Base-by-base conservation (phyloP, 176 grass and related monocot species). In the Rhynchospora breviuscula region DNA sequence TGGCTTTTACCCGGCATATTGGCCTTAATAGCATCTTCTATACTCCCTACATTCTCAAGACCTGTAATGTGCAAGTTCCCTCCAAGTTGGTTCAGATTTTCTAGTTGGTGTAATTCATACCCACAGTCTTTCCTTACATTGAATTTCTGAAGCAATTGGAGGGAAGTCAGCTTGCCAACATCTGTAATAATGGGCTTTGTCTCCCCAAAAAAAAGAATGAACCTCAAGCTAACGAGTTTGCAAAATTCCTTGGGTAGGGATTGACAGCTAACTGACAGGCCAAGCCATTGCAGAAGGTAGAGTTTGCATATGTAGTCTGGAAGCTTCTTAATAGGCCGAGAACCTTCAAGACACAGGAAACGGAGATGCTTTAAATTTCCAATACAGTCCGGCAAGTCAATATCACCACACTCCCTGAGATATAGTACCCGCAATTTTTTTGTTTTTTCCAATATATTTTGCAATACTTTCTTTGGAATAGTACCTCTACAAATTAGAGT, bases 31-130 rank as follows among this genome's bases (percentile, higher is more conserved):
- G 89, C 82, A 46, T 87, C 85, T 7, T 72, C 63, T 74, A 77
- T 59, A 62, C 26, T 87, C 47, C 49, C 76, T 17, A 90, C 81
- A 4, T 87, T 87, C 67, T 87, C 67, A n/a, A 90, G 26, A 47
- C 70, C 29, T 0, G 0, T 1, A 19, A 90, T 81, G 0, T 0
- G 0, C 0, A 87, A 26, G 0, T 12, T 6, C n/a, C 66, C 67
- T 0, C 60, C n/a, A 74, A 90, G 85, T 33, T 85, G 44, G 18
- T 85, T 82, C 64, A 90, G 10, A 9, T 51, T 0, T 72, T 46
- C 76, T 22, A 90, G 35, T 53, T 90, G 58, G 23, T 13, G 21
- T 12, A 87, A 57, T 64, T 56, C 8, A 54, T 59, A 25, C 10
- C 80, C 79, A 17, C 13, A 1, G 76, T 68, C 79, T 62, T 83